Evolutionary conservation across 495 filamentous ascomycete species (phyloP).

Genomic region (Peziza echinospora): DNA sequence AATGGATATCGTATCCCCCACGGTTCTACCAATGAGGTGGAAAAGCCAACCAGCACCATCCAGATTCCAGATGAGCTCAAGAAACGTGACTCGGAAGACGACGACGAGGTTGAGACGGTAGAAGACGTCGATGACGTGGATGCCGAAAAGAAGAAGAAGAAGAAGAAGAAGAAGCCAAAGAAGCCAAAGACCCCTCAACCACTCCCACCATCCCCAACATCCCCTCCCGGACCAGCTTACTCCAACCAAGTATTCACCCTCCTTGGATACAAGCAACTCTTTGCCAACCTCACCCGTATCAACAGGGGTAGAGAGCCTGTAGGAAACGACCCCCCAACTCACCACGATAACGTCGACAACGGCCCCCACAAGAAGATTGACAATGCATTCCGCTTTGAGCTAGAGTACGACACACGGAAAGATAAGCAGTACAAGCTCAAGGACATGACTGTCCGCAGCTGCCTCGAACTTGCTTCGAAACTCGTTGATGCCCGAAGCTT

Average conservation of each 20-base stretch:
- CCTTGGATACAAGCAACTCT: constrained; percentile 71
- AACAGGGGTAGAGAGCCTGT: constrained; percentile 42
- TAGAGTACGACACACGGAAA: constrained; percentile 65
- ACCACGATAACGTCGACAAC: background rate
- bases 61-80: background rate
- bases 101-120: background rate
- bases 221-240: constrained; percentile 78
- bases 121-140: background rate
- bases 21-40: background rate
- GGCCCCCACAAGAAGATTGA: constrained; percentile 10
- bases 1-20: too few species aligned
- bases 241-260: constrained; percentile 60
- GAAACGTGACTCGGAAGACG: background rate
- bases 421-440: constrained; percentile 54
- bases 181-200: constrained; percentile 40
- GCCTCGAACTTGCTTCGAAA: constrained; percentile 51
- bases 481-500: constrained; percentile 33
- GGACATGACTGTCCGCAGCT: constrained; percentile 70
- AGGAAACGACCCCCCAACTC: constrained; percentile 2
- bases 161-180: constrained; percentile 35
- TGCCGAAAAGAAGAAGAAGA: constrained; percentile 25
- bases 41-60: background rate
- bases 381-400: constrained; percentile 43
- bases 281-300: constrained; percentile 71
- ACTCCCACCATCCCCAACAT: constrained; percentile 42